Conservation (phyloP, 75 land plant genomes). For the Pinus tabuliformis region DNA sequence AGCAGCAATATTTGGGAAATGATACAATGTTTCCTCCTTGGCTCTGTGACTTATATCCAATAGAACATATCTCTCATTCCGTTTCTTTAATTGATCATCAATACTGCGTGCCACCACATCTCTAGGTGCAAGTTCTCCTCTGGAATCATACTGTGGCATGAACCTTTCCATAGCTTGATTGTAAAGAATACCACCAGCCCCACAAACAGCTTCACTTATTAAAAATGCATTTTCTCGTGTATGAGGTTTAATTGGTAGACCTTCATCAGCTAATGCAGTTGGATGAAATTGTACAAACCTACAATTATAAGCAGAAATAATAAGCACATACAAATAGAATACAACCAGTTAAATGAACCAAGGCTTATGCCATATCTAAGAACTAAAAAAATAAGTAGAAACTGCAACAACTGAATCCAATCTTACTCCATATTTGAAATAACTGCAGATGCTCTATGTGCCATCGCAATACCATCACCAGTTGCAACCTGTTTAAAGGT, state of each 20-base stretch:
- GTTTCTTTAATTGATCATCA: constrained; percentile 90
- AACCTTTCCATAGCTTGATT: constrained; percentile 92
- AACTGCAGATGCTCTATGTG: constrained; percentile 94
- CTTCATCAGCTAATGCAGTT: constrained; percentile 99
- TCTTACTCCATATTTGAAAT: constrained; percentile 99
- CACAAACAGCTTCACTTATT: constrained; percentile 95
- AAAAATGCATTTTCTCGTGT: constrained; percentile 94
- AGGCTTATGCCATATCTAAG: neutral
- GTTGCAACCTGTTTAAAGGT: constrained; percentile 72
- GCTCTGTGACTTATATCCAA: constrained; percentile 96
- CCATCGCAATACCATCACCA: constrained; percentile 98
- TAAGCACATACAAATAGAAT: neutral
- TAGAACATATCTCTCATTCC: constrained; percentile 87
- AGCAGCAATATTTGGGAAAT: constrained; percentile 96
- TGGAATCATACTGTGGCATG: constrained; percentile 89
- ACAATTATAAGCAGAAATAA: constrained; percentile 9
- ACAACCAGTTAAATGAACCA: neutral
- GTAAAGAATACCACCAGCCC: constrained; percentile 95
- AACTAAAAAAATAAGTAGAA: constrained; percentile 7
- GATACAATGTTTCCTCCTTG: constrained; percentile 67
- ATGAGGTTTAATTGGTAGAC: constrained; percentile 70
- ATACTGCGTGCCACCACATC: constrained; percentile 98
- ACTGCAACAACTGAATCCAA: neutral
- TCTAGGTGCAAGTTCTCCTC: constrained; percentile 96
- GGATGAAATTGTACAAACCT: constrained; percentile 99